Evolutionary conservation across 345 rosid genomes (phyloP).

Genomic region (Citrus unshiu): DNA sequence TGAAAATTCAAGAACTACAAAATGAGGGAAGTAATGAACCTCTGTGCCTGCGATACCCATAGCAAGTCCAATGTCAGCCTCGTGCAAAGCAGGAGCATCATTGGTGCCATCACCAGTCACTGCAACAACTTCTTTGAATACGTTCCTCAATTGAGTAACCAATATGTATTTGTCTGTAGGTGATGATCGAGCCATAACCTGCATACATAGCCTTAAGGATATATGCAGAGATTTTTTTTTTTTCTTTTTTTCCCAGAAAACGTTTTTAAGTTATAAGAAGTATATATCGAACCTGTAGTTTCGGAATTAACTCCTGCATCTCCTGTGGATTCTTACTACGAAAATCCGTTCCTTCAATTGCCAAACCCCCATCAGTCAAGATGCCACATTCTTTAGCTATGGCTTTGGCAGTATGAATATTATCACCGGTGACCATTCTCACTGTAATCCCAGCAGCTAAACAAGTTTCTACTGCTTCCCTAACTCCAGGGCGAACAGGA

Average conservation of each 20-base stretch:
- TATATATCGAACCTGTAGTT: slow-evolving; percentile 42
- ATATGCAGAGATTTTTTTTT: too few species aligned
- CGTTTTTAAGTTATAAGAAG: background rate
- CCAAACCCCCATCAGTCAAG: slow-evolving; percentile 56
- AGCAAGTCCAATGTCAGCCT: slow-evolving; percentile 93
- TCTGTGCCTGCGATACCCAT: slow-evolving; percentile 98
- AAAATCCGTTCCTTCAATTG: slow-evolving; percentile 72
- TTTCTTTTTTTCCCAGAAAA: too few species aligned
- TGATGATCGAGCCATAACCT: slow-evolving; percentile 67
- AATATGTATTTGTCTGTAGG: slow-evolving; percentile 58
- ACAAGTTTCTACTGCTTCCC: slow-evolving; percentile 63
- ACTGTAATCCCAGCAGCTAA: slow-evolving; percentile 67
- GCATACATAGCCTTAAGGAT: slow-evolving; percentile 8
- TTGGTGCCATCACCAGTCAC: slow-evolving; percentile 98
- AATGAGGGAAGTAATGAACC: slow-evolving; percentile 31
- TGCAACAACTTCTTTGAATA: slow-evolving; percentile 65
- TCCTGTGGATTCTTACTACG: slow-evolving; percentile 52
- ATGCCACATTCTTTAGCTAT: slow-evolving; percentile 78
- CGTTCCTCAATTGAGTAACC: slow-evolving; percentile 42
- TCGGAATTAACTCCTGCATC: slow-evolving; percentile 56
- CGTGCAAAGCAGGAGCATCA: slow-evolving; percentile 93
- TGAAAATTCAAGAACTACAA: background rate
- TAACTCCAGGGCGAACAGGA: slow-evolving; percentile 68
- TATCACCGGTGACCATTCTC: slow-evolving; percentile 80
- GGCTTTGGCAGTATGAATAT: slow-evolving; percentile 69